A percentile compares a stretch with the other conserved stretches of the same genome.
phyloP scores from a whole-genome alignment of 164 flowering plant genomes.

The Saururus chinensis region DNA sequence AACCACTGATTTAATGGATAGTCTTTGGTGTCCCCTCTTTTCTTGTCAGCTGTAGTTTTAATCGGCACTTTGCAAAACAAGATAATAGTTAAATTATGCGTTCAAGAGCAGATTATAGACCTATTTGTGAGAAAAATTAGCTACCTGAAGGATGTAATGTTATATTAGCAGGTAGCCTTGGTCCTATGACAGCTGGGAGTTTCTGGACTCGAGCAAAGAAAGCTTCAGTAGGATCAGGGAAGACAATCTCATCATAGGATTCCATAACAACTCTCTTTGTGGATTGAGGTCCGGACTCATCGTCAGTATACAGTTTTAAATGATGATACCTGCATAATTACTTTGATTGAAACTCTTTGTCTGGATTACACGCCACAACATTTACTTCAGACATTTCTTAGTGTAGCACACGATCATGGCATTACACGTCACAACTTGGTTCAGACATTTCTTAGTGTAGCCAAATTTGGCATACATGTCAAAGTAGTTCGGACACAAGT shows the following conservation, averaged over 20 bases:
- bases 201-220: slow-evolving; percentile 64
- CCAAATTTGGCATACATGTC: too few relatives aligned
- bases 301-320: slow-evolving; percentile 77
- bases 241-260: slow-evolving; percentile 75
- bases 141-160: slow-evolving; percentile 49
- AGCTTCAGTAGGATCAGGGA: too few relatives aligned
- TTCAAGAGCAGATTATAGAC: too few relatives aligned
- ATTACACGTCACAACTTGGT: too few relatives aligned
- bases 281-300: slow-evolving; percentile 69
- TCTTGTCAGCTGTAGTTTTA: slow-evolving; percentile 31
- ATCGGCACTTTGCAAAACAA: slow-evolving; percentile 14
- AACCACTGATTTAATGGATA: slow-evolving; percentile 63
- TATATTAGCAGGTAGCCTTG: slow-evolving; percentile 52
- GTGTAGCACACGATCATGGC: too few relatives aligned
- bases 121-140: not conserved
- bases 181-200: slow-evolving; percentile 67
- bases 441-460: too few relatives aligned
- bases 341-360: too few relatives aligned
- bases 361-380: too few relatives aligned
- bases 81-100: too few relatives aligned
- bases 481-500: too few relatives aligned
- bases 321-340: slow-evolving; percentile 52
- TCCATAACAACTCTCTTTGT: slow-evolving; percentile 85
- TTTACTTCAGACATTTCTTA: too few relatives aligned
- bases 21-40: slow-evolving; percentile 63